A percentile compares a stretch with the other conserved stretches of the same genome.
phyloP scores from a whole-genome alignment of 2,329 filamentous ascomycete genomes.

The Talaromyces albobiverticillius region DNA sequence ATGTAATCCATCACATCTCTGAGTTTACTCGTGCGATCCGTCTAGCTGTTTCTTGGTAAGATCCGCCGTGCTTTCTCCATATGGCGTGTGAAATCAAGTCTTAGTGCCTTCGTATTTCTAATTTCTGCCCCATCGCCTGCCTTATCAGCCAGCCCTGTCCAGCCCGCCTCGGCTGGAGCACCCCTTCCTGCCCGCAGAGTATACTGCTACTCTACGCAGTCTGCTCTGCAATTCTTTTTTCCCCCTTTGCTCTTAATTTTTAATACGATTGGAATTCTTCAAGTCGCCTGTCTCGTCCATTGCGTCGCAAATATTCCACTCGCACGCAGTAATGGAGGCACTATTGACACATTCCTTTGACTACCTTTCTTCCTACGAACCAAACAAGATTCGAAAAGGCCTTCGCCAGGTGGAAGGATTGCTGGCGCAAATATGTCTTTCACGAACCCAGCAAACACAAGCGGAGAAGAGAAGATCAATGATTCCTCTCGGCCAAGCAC shows the following conservation, averaged over 20 bases:
- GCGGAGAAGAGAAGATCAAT: conserved; percentile 44
- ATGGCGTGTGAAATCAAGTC: too few relatives aligned
- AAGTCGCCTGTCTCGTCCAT: too few relatives aligned
- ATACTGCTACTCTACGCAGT: not conserved
- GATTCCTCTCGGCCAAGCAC: conserved; percentile 36
- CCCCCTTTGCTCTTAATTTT: not conserved
- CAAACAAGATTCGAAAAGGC: conserved; percentile 86
- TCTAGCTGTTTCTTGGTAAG: too few relatives aligned
- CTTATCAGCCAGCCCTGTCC: not conserved
- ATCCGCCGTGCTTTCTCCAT: too few relatives aligned
- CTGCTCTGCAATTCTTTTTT: not conserved
- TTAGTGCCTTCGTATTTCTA: too few relatives aligned
- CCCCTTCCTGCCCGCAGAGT: not conserved
- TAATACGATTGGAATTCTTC: too few relatives aligned
- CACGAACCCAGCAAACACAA: conserved; percentile 42
- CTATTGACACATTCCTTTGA: conserved; percentile 91
- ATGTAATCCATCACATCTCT: conserved; percentile 7
- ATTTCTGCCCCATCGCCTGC: not conserved
- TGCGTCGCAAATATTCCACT: not conserved
- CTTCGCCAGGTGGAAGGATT: conserved; percentile 91
- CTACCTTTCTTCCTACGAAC: conserved; percentile 90
- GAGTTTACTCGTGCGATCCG: not conserved
- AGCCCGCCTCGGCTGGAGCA: not conserved
- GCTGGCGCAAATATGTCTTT: conserved; percentile 89
- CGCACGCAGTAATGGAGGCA: conserved; percentile 67